Base-by-base conservation (phyloP, 2,329 filamentous ascomycete genomes). In the Tolypocladium cylindrosporum region DNA sequence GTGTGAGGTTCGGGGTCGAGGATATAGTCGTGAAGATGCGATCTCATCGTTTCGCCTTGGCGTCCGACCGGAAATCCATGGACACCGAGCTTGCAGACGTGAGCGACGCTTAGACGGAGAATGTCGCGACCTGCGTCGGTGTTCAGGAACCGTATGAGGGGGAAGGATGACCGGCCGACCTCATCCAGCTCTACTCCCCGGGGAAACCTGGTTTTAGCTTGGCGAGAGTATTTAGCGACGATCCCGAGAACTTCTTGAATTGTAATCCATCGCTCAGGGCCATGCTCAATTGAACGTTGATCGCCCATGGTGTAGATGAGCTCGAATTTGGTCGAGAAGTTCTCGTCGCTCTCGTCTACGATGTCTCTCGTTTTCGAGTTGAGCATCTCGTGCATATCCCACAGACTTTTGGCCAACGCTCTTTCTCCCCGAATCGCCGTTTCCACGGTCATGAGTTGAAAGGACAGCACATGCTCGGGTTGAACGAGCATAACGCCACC, bases 271-370 rank as follows among this genome's bases (percentile, higher is more conserved):
- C 86, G 71, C 2, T 78, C 68, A 0, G 81, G 80, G 45, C 75
- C 75, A 16, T 77, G 70, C 14, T 86, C 79, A 0, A 84, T 69
- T 0, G 75, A 61, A 1, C 65, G 64, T 58, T 83, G 80, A 0
- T 64, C 59, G 0, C 83, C 84, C 65, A 85, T 79, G 0, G 83
- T 84, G 59, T 87, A 87, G 1, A 87, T 73, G 0, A 87, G 66
- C 64, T 87, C 82, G 40, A 83, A 84, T 43, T 78, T 79, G 3
- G 77, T 74, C 45, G 75, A 81, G 55, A 86, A 79, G 57, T 80
- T 81, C 57, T 86, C 82, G 54, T 87, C 85, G 53, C 79, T 82
- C 65, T 87, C 84, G 58, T 87, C 84, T 0, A 87, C 71, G 8
- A 87, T 75, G 61, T 86, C 83, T 0, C 82, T 72, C 0, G 77